A percentile compares a stretch with the other conserved stretches of the same genome.
Conservation (phyloP, 768 basidiomycete species). For the Steccherinum ochraceum region DNA sequence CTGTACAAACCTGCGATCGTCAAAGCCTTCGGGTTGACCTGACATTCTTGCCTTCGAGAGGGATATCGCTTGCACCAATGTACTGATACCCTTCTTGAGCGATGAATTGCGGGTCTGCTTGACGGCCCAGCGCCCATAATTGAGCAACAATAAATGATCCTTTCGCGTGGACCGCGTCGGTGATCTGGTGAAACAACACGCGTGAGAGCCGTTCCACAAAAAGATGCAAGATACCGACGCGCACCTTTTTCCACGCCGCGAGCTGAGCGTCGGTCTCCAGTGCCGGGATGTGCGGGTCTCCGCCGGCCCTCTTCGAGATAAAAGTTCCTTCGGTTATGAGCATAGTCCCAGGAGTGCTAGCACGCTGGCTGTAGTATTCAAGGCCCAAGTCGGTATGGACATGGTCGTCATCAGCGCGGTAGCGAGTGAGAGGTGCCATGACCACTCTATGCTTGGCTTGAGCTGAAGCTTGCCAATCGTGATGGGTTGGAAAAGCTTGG, state of each 20-base stretch:
- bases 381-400: conserved; percentile 31
- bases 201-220: not conserved
- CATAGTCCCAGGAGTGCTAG: conserved; percentile 41
- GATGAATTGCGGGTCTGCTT: conserved; percentile 28
- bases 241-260: conserved; percentile 40
- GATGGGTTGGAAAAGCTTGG: conserved; percentile 40
- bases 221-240: conserved; percentile 1
- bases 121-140: conserved; percentile 51
- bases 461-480: conserved; percentile 35
- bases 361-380: conserved; percentile 46
- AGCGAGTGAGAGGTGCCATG: conserved; percentile 47
- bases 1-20: conserved; percentile 10
- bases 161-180: conserved; percentile 49
- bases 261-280: conserved; percentile 60
- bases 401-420: conserved; percentile 29
- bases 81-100: conserved; percentile 30
- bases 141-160: conserved; percentile 48
- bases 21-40: conserved; percentile 19
- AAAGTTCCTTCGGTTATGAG: conserved; percentile 53
- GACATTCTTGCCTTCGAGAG: conserved; percentile 4
- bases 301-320: conserved; percentile 45
- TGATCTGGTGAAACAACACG: conserved; percentile 33
- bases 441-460: conserved; percentile 46
- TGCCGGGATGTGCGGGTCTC: conserved; percentile 47
- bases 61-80: conserved; percentile 28